Evolutionary conservation across 2,329 filamentous ascomycete genomes (phyloP).

Genomic region (Penicillium sp.): DNA sequence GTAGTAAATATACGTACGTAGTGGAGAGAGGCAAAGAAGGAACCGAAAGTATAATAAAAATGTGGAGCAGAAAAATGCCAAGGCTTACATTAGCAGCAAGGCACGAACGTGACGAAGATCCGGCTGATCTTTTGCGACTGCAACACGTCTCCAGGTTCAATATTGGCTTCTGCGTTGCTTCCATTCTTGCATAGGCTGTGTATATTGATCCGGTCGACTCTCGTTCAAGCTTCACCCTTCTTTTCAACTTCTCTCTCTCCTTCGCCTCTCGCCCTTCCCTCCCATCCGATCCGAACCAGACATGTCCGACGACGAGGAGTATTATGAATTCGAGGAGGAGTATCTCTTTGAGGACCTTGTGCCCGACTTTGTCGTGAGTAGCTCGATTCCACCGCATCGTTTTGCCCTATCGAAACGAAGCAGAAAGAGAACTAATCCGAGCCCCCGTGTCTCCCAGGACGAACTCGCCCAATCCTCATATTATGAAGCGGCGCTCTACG

Average conservation of each 20-base stretch:
- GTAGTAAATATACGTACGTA: too few species aligned
- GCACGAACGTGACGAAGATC: constrained; percentile 24
- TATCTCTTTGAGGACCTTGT: constrained; percentile 40
- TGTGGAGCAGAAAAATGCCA: constrained; percentile 26
- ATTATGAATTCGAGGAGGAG: constrained; percentile 42
- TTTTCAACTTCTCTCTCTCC: background rate
- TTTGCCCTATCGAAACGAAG: background rate
- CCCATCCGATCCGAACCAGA: background rate
- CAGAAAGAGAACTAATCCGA: constrained; percentile 10
- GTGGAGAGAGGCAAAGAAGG: too few species aligned
- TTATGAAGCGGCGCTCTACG: constrained; percentile 44
- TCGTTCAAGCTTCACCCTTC: constrained; percentile 4
- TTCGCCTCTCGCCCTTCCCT: background rate
- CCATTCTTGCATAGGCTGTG: constrained; percentile 2
- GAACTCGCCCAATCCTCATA: constrained; percentile 48
- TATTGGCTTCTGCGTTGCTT: constrained; percentile 4
- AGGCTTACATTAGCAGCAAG: constrained; percentile 29
- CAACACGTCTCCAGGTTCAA: constrained; percentile 17
- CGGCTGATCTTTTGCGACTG: constrained; percentile 16
- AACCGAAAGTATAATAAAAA: constrained; percentile 7
- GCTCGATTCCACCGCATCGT: background rate
- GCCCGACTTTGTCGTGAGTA: constrained; percentile 40
- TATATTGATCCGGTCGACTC: background rate
- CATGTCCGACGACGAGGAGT: constrained; percentile 47
- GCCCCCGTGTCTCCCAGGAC: constrained; percentile 33